These are phyloP conservation scores for Nakazawaea laoshanensis DNA, from an alignment of 805 yeast genomes.

Conservation along the genomic window DNA sequence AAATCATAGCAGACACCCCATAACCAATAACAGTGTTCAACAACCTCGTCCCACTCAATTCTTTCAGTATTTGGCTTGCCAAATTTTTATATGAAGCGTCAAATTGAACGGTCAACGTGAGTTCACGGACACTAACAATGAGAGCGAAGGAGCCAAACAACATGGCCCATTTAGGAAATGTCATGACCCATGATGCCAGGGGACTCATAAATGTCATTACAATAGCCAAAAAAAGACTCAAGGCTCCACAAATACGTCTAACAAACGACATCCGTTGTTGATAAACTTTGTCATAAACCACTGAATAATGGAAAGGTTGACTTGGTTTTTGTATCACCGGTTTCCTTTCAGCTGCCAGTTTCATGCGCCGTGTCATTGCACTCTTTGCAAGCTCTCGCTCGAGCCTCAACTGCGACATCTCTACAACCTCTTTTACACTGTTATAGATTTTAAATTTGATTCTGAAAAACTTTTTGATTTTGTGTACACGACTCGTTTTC, in stretches of 20 bases:
- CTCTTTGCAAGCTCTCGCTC: too few relatives aligned
- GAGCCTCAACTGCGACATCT: too few relatives aligned
- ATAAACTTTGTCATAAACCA: conserved; percentile 16
- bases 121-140: conserved; percentile 20
- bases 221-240: conserved; percentile 17
- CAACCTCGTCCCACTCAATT: conserved; percentile 16
- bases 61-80: conserved; percentile 18
- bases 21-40: conserved; percentile 15
- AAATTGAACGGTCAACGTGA: conserved; percentile 17
- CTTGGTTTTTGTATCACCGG: neutral
- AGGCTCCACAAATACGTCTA: conserved; percentile 12
- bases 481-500: too few relatives aligned
- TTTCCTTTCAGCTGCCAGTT: too few relatives aligned
- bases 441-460: too few relatives aligned
- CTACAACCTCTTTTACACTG: too few relatives aligned
- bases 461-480: too few relatives aligned
- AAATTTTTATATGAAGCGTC: conserved; percentile 15
- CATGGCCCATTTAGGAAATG: conserved; percentile 18
- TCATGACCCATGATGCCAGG: conserved; percentile 13
- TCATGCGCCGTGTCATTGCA: too few relatives aligned
- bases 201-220: conserved; percentile 14
- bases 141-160: conserved; percentile 21
- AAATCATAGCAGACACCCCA: conserved; percentile 14
- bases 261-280: conserved; percentile 20
- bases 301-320: conserved; percentile 8